Evolutionary conservation across 345 rosid genomes (phyloP), one percentile per base, ranked within the genome.

Genomic region (Gossypium arboreum): DNA sequence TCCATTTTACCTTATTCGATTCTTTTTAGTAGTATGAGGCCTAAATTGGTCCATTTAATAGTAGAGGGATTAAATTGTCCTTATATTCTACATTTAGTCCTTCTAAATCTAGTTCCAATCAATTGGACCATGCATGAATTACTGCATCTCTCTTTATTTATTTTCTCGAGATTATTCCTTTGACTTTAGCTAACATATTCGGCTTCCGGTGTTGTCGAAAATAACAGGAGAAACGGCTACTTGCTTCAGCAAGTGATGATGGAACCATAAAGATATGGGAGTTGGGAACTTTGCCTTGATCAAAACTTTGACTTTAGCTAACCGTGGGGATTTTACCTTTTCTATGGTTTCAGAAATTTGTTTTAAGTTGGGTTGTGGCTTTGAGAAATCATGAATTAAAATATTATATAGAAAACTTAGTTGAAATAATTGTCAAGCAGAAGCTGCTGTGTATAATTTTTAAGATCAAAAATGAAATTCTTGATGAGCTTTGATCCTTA

Each of bases 221-320:
- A 74, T 76, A 34, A 25, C 89, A 91, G 96, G 90, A 79, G 56
- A 81, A 64, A 52, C 84, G 84, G 50, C 80, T 90, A 18, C 89
- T 94, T 75, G 97, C 97, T 9, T 94, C 97, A 39, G 86, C 89
- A 1, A 88, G 98, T 61, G 98, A 94, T 74, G 97, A 94, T 75
- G 93, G 90, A 67, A 85, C 76, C 2, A 84, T 92, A 80, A 90
- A 88, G 88, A 83, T 94, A 62, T 92, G 98, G 98, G 85, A 85
- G 85, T 81, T 90, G 73, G 81, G 72, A 83, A 71, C 82, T 54
- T 64, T 64, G 61, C 69, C 63, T 41, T 89, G 84, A 84, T 79
- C 29, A 60, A 4, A 77, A 73, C 20, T 7, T 18, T 5, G 41
- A 34, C 7, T 34, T 34, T 5, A 34, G 41, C 41, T 34, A 34